A percentile compares a stretch with the other conserved stretches of the same genome.
These are phyloP conservation scores for Arctostaphylos glauca DNA, from an alignment of 148 eudicot genomes.

Conservation along the genomic window DNA sequence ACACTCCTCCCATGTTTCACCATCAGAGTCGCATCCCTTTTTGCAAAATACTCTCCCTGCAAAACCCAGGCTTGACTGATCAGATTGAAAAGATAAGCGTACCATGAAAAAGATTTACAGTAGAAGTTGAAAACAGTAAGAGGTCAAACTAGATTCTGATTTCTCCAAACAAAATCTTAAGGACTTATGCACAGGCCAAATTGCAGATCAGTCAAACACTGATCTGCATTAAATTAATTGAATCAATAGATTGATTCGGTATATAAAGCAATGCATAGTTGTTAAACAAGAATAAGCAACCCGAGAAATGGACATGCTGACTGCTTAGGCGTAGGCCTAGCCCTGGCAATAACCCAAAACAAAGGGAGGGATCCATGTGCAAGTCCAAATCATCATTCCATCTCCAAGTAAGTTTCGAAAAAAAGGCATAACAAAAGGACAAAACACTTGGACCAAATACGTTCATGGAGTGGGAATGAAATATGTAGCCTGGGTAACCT, in stretches of 20 bases:
- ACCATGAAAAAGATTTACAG: neutral
- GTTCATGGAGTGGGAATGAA: neutral
- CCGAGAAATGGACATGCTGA: neutral
- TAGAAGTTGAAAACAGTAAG: neutral
- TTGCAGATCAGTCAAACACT: neutral
- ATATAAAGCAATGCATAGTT: neutral
- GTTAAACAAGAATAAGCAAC: neutral
- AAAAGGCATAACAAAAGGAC: neutral
- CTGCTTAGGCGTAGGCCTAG: neutral
- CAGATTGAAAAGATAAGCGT: neutral
- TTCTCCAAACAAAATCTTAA: neutral
- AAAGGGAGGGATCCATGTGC: neutral
- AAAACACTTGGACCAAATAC: neutral
- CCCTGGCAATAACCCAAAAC: neutral
- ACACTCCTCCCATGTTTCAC: constrained; percentile 97
- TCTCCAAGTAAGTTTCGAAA: neutral
- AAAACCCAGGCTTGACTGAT: constrained; percentile 10
- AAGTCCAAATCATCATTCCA: neutral
- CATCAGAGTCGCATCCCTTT: constrained; percentile 89
- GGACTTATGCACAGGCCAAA: neutral
- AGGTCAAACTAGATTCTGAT: neutral
- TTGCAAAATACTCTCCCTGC: constrained; percentile 98
- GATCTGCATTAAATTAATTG: neutral
- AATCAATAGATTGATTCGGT: neutral
- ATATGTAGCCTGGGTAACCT: neutral